phyloP scores from a whole-genome alignment of 495 filamentous ascomycete genomes.

The Parathielavia hyrcaniae region DNA sequence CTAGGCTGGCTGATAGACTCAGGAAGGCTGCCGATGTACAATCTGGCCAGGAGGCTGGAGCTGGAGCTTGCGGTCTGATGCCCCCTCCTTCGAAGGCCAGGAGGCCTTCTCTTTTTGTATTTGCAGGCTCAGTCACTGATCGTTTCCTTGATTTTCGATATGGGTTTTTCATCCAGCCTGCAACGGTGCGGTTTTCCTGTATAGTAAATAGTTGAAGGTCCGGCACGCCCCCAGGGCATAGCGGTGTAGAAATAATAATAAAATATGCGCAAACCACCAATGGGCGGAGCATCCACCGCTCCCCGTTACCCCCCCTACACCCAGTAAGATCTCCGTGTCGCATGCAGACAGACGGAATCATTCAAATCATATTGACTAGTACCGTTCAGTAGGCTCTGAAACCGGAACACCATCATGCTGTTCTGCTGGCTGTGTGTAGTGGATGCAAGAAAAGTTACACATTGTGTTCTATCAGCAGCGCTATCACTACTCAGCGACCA shows the following conservation, averaged over 20 bases:
- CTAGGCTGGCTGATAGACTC: conserved; percentile 13
- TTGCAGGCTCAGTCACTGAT: conserved; percentile 7
- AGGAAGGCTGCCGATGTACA: conserved; percentile 1
- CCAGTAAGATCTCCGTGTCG: no score
- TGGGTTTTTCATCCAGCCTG: conserved; percentile 10
- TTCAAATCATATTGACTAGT: no score
- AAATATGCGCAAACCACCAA: no score
- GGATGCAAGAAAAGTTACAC: neutral
- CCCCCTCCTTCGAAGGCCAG: neutral
- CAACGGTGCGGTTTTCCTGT: conserved; percentile 13
- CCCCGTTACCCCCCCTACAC: no score
- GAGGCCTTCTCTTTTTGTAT: conserved; percentile 8
- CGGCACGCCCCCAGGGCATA: no score
- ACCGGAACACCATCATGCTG: neutral
- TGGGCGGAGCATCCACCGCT: no score
- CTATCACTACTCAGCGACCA: neutral
- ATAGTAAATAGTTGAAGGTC: no score
- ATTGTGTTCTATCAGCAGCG: neutral
- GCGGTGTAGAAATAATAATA: no score
- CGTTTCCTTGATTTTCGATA: conserved; percentile 7
- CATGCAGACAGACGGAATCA: no score
- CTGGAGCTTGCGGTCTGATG: no score
- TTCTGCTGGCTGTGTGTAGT: neutral
- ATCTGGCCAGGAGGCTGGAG: no score
- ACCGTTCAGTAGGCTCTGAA: neutral